phyloP scores from a whole-genome alignment of 2,329 filamentous ascomycete genomes.

The Huntiella bhutanensis region DNA sequence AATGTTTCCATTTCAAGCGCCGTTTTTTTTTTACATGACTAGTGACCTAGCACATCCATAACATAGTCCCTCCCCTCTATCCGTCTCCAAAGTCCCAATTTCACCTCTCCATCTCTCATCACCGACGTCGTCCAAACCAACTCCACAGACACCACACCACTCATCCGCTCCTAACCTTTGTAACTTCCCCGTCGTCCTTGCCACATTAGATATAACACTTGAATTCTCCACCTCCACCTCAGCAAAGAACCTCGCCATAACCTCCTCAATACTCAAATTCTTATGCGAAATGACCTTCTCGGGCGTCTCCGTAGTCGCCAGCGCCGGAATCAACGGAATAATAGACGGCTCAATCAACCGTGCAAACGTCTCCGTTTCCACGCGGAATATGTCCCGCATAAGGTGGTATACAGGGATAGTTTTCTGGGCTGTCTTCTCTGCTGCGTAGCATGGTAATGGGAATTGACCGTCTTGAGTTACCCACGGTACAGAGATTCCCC shows the following conservation, averaged over 20 bases:
- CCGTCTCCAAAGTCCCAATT: conserved; percentile 29
- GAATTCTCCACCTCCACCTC: conserved; percentile 55
- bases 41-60: conserved; percentile 54
- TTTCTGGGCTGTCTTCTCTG: conserved; percentile 14
- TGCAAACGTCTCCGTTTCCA: conserved; percentile 55
- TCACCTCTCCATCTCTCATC: conserved; percentile 45
- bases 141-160: conserved; percentile 31
- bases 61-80: conserved; percentile 30
- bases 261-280: conserved; percentile 72
- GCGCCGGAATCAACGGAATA: conserved; percentile 24
- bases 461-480: conserved; percentile 55
- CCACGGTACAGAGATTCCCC: conserved; percentile 69
- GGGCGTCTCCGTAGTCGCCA: conserved; percentile 14
- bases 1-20: not conserved
- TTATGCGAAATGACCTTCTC: conserved; percentile 41
- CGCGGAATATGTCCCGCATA: conserved; percentile 64
- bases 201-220: conserved; percentile 87
- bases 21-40: conserved; percentile 1
- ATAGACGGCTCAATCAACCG: conserved; percentile 33
- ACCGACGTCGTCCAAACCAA: conserved; percentile 42
- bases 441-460: conserved; percentile 18
- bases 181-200: conserved; percentile 75
- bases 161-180: conserved; percentile 24
- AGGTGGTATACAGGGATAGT: conserved; percentile 47
- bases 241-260: conserved; percentile 77